These are phyloP conservation scores for Boletus vermiculosoides DNA, from an alignment of 768 basidiomycete genomes.

Conservation along the genomic window DNA sequence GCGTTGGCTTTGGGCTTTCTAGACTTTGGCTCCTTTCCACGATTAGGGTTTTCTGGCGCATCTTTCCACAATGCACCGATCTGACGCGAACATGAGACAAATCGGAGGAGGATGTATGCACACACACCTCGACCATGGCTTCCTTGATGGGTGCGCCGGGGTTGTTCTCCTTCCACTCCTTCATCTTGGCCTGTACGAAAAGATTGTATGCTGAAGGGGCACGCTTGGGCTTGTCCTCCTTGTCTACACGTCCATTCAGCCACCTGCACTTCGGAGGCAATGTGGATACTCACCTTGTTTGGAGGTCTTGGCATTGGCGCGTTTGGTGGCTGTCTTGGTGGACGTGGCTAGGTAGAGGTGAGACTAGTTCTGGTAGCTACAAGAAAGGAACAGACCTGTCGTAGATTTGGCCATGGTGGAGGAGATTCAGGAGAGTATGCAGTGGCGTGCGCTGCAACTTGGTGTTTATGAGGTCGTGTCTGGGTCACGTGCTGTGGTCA, in stretches of 20 bases:
- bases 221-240: constrained; percentile 52
- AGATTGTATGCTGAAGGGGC: constrained; percentile 59
- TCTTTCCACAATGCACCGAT: constrained; percentile 57
- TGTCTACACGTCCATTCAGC: constrained; percentile 25
- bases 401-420: constrained; percentile 50
- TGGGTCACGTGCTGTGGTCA: constrained; percentile 29
- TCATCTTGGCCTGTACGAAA: constrained; percentile 56
- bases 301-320: constrained; percentile 45
- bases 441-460: not conserved
- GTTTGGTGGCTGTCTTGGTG: constrained; percentile 57
- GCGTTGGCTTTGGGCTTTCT: constrained; percentile 43
- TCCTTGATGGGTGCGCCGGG: constrained; percentile 49
- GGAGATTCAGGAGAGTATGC: constrained; percentile 8
- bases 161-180: constrained; percentile 54
- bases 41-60: constrained; percentile 63
- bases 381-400: constrained; percentile 38
- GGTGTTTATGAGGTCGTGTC: constrained; percentile 28
- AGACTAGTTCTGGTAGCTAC: not conserved
- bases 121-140: constrained; percentile 47
- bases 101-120: constrained; percentile 4
- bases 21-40: constrained; percentile 51
- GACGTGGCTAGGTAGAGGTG: constrained; percentile 41
- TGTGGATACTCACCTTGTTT: constrained; percentile 34
- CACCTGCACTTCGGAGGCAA: not conserved
- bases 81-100: constrained; percentile 32